Conservation (phyloP, 441 rosid genomes). For the Pelargonium fulgidum region DNA sequence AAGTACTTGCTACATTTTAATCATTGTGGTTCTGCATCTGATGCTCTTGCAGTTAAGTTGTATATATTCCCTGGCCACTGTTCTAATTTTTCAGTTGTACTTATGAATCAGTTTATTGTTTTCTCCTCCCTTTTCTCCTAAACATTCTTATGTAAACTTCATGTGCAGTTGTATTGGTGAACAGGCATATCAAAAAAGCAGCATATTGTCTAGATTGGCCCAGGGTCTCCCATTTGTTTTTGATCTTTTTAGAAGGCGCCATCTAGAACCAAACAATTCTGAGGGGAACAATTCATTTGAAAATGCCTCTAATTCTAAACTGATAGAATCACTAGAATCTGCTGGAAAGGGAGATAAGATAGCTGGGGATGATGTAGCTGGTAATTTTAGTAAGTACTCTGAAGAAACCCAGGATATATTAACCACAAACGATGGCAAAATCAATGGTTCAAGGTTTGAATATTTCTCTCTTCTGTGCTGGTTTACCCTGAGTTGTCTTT, state of each 20-base stretch:
- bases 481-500: constrained; percentile 12
- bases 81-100: constrained; percentile 13
- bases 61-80: background rate
- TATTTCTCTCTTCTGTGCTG: constrained; percentile 11
- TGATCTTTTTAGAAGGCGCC: constrained; percentile 39
- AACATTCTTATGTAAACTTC: constrained; percentile 23
- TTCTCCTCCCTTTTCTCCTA: constrained; percentile 6
- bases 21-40: constrained; percentile 1
- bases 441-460: constrained; percentile 33
- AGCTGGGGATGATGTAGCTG: constrained; percentile 30
- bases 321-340: constrained; percentile 23
- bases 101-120: constrained; percentile 12
- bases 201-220: constrained; percentile 60
- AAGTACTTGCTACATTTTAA: constrained; percentile 1
- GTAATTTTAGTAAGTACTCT: constrained; percentile 26
- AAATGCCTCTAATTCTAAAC: constrained; percentile 19
- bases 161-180: constrained; percentile 37
- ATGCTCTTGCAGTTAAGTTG: background rate
- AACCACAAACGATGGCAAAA: constrained; percentile 23
- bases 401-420: constrained; percentile 28
- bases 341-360: constrained; percentile 19
- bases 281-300: constrained; percentile 25
- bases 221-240: constrained; percentile 56
- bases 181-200: constrained; percentile 32
- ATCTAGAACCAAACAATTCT: constrained; percentile 28